Evolutionary conservation across 1,284 basidiomycete genomes (phyloP), one percentile per base, ranked within the genome.

Genomic region (Marasmius tenuissimus): DNA sequence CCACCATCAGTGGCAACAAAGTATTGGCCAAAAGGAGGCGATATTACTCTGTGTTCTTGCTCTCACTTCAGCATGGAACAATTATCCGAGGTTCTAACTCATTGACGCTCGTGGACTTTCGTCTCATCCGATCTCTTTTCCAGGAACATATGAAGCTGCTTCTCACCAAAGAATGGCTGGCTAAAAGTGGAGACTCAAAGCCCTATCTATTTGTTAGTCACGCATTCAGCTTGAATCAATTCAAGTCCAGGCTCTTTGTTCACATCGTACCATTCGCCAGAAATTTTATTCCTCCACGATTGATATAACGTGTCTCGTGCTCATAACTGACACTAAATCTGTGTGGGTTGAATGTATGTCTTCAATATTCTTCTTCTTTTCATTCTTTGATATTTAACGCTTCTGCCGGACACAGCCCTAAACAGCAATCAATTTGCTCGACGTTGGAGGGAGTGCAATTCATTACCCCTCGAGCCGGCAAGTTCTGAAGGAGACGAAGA

Each of bases 291-390:
- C 78, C n/a, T 86, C 84, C 7, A 72, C 77, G 7, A 77, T 78
- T 27, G 84, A 89, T 66, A 72, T 81, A 53, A 78, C 78, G 14
- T 89, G 88, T 67, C 81, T 76, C 64, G 69, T 91, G 55, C 69
- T 92, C 65, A 71, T 91, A 58, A 91, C 91, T 16, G 90, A 92
- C 72, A 92, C 88, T 6, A 89, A 84, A 70, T 79, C 75, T 40
- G 86, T 88, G 10, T 92, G 89, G 89, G 78, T 78, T n/a, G 90
- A 92, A 86, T 86, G 90, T 89, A 64, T 66, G 63, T 62, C 34
- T 53, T 20, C 45, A 47, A 60, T 33, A 57, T 38, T 35, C 27
- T 54, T 27, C 20, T 34, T 55, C 4, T 67, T 64, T 67, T 65
- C 61, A 42, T 59, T 65, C 63, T 58, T 61, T 57, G 57, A 68